A percentile compares a stretch with the other conserved stretches of the same genome.
Evolutionary conservation across 345 rosid genomes (phyloP).

Genomic region (Linum usitatissimum): DNA sequence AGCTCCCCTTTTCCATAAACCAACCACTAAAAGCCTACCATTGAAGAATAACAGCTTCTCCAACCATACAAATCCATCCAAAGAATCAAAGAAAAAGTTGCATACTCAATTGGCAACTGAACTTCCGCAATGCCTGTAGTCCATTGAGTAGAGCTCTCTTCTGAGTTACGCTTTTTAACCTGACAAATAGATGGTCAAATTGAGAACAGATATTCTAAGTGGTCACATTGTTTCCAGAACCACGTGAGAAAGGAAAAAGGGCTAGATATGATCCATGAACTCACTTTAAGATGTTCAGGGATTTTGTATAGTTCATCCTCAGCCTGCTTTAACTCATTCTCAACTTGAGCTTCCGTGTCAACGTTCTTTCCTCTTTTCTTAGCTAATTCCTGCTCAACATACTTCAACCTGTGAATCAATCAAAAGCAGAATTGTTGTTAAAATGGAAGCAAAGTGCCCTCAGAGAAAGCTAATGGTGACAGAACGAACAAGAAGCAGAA

Average conservation of each 20-base stretch:
- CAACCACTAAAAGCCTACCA: neutral
- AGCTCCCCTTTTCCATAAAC: neutral
- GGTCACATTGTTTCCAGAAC: neutral
- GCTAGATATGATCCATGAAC: slow-evolving; percentile 9
- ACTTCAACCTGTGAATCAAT: slow-evolving; percentile 45
- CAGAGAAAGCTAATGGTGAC: neutral
- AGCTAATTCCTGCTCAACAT: slow-evolving; percentile 81
- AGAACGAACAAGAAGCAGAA: too few species aligned
- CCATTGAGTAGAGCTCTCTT: slow-evolving; percentile 99
- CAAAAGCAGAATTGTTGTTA: neutral
- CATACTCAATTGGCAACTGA: slow-evolving; percentile 92
- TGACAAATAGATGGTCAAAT: slow-evolving; percentile 13
- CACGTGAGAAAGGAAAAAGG: neutral
- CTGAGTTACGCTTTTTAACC: slow-evolving; percentile 82
- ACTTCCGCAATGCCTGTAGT: slow-evolving; percentile 97
- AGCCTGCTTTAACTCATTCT: slow-evolving; percentile 59
- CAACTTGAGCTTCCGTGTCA: slow-evolving; percentile 37
- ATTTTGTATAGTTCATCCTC: slow-evolving; percentile 86
- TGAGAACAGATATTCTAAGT: too few species aligned
- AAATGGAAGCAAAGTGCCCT: neutral
- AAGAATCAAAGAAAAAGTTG: neutral
- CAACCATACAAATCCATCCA: neutral
- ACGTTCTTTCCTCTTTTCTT: slow-evolving; percentile 71
- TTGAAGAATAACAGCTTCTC: neutral
- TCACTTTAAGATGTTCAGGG: slow-evolving; percentile 93